Percentiles rank a stretch among this genome's conserved stretches.
Evolutionary conservation across 768 basidiomycete species (phyloP).

Genomic region (Tulasnella sp.): DNA sequence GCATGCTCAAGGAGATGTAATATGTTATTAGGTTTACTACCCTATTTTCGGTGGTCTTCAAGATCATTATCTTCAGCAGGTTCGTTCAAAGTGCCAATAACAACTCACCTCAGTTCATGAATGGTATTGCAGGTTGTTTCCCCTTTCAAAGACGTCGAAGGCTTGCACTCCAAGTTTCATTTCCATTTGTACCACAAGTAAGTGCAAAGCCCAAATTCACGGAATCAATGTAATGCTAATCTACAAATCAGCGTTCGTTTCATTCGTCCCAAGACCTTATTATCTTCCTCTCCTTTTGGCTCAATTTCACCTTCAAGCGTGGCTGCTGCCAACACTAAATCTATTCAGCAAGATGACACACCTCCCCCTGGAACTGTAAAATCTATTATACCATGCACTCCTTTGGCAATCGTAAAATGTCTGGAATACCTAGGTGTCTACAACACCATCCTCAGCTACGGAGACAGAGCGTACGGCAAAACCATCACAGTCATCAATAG

Average conservation of each 20-base stretch:
- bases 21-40: constrained; percentile 65
- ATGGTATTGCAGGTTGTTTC: constrained; percentile 65
- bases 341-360: constrained; percentile 30
- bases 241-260: constrained; percentile 67
- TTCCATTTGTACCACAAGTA: constrained; percentile 94
- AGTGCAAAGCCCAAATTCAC: constrained; percentile 22
- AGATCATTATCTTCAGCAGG: constrained; percentile 97
- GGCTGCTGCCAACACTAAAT: neutral
- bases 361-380: constrained; percentile 82
- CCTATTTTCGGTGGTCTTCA: constrained; percentile 80
- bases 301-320: constrained; percentile 1
- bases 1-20: neutral
- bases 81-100: constrained; percentile 25
- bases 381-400: constrained; percentile 94
- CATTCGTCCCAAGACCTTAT: constrained; percentile 64
- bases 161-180: constrained; percentile 90
- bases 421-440: constrained; percentile 87
- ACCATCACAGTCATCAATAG: constrained; percentile 91
- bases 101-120: no score
- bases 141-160: constrained; percentile 95
- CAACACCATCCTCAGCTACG: constrained; percentile 82
- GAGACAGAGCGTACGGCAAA: constrained; percentile 87
- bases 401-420: constrained; percentile 90
- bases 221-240: neutral
- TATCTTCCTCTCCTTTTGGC: no score